Percentiles rank a stretch among this genome's conserved stretches.
phyloP scores from a whole-genome alignment of 306 rosid genomes.

The Fagus sylvatica region DNA sequence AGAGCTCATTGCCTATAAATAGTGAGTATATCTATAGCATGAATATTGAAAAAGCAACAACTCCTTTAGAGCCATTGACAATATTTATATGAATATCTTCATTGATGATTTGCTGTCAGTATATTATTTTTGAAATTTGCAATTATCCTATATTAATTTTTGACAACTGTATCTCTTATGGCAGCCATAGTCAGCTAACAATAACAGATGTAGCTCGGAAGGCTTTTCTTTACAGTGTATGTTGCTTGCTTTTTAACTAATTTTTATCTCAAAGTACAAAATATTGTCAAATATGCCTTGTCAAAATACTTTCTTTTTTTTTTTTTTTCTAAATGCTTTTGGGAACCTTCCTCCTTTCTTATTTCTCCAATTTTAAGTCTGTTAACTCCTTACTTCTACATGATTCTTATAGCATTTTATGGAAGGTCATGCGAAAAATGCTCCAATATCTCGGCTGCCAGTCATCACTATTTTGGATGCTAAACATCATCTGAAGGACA shows the following conservation, averaged over 20 bases:
- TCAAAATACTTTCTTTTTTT: background rate
- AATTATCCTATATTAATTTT: slow-evolving; percentile 9
- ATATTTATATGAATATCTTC: background rate
- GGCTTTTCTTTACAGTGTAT: slow-evolving; percentile 97
- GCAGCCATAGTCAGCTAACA: slow-evolving; percentile 81
- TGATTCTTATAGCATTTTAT: slow-evolving; percentile 79
- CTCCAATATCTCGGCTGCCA: slow-evolving; percentile 95
- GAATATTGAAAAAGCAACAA: background rate
- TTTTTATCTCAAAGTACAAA: background rate
- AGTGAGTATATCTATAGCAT: background rate
- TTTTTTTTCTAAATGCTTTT: slow-evolving; percentile 5
- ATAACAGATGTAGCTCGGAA: slow-evolving; percentile 94
- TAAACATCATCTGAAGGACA: slow-evolving; percentile 83
- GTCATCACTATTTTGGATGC: slow-evolving; percentile 76
- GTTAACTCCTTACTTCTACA: slow-evolving; percentile 6
- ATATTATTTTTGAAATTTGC: slow-evolving; percentile 10
- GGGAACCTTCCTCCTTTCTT: background rate
- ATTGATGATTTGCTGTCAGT: slow-evolving; percentile 7
- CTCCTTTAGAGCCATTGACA: background rate
- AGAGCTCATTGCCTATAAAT: background rate
- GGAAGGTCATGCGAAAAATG: slow-evolving; percentile 88
- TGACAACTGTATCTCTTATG: slow-evolving; percentile 31
- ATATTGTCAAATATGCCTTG: slow-evolving; percentile 5
- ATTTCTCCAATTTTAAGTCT: background rate
- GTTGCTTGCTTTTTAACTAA: slow-evolving; percentile 29